Conservation (phyloP, 768 basidiomycete genomes). For the Lactarius sanguifluus region DNA sequence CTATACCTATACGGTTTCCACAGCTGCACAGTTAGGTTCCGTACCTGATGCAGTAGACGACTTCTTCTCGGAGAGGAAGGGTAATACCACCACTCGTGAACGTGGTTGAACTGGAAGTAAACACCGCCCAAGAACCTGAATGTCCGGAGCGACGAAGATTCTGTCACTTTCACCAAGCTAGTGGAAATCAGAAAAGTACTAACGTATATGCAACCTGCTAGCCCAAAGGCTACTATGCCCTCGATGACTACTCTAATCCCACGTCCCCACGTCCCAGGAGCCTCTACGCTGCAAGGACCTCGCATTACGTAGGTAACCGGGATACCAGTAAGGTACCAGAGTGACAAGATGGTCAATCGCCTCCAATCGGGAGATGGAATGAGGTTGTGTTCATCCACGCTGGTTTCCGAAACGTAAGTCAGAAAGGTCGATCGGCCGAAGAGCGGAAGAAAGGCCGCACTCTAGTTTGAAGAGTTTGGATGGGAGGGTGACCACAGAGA, state of each 20-base stretch:
- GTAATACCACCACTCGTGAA: neutral
- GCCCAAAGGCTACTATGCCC: conserved; percentile 18
- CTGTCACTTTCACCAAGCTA: neutral
- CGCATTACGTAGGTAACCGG: conserved; percentile 7
- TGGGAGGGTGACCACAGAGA: conserved; percentile 20
- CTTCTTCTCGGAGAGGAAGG: conserved; percentile 11
- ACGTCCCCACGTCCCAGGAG: conserved; percentile 20
- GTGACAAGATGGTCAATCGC: neutral
- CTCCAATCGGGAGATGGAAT: conserved; percentile 17
- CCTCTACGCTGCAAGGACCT: neutral
- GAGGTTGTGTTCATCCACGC: neutral
- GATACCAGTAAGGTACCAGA: conserved; percentile 18
- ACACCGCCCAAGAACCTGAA: conserved; percentile 17
- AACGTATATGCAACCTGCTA: conserved; percentile 14
- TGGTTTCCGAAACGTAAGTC: neutral
- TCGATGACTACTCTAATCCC: conserved; percentile 19
- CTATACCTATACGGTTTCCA: conserved; percentile 6
- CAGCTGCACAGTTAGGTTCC: neutral
- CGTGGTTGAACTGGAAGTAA: conserved; percentile 4
- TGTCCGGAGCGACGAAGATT: neutral
- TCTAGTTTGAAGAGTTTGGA: conserved; percentile 17
- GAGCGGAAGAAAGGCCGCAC: neutral
- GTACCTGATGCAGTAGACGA: neutral
- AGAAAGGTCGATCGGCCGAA: neutral
- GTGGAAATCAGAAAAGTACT: neutral